Base-by-base conservation (phyloP, 768 basidiomycete genomes). In the Suillus fuscotomentosus region DNA sequence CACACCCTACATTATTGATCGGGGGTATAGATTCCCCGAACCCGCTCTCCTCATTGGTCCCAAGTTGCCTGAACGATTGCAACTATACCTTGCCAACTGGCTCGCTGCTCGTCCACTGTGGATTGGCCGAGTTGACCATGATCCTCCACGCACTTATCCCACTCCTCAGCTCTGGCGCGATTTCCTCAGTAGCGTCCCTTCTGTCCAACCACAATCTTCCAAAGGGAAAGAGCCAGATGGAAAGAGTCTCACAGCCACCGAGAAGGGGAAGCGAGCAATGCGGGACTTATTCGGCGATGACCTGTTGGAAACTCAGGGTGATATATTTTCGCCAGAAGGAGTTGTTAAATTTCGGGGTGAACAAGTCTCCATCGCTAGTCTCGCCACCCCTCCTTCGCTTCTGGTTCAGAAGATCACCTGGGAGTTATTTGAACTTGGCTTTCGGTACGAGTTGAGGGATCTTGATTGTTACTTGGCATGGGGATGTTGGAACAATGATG, bases 381-480 rank as follows among this genome's bases (percentile, higher is more conserved):
- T 61, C 15, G 20, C 45, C 2, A 47, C 36, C 24, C 66, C 60
- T 15, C 54, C 66, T 36, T 6, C 57, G 5, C 54, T 43, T 34
- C 41, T 67, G 2, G 17, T 50, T 2, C 13, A n/a, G n/a, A 42
- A 45, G 24, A 64, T 73, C 20, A 47, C 70, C 1, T 74, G 70
- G 73, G 67, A 71, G 39, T 34, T 72, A 0, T 62, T 64, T 8
- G 66, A 74, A 43, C 61, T 68, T 7, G 68, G 69, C 34, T 74
- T 74, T 42, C 6, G 36, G 2, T 69, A 68, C 27, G 66, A 74
- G 39, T 62, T 73, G 3, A 17, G 60, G 27, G 65, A 66, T 2
- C 65, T 74, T 0, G 68, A 72, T 31, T 14, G 14, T 7, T 17
- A 51, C 51, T 55, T 55, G 53, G 53, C 53, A 14, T 9, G 10